Evolutionary conservation across 1,139 yeast genomes (phyloP), one percentile per base, ranked within the genome.

Genomic region (Candida labiduridarum): DNA sequence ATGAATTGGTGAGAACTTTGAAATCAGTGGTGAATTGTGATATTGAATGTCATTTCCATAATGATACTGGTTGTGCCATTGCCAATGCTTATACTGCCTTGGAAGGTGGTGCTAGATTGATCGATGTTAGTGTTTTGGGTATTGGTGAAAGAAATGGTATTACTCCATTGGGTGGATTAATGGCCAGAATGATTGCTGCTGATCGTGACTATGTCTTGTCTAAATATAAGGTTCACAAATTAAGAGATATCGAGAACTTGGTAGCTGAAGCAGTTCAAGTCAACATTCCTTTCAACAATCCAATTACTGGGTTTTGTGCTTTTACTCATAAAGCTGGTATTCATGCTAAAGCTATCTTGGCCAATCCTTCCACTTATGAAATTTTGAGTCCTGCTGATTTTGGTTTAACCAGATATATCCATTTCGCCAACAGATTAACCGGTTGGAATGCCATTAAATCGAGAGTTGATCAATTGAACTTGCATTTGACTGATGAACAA

Each of bases 401-500:
- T 68, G 98, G 98, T 70, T 83, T 92, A 72, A 86, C 96, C 48
- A 84, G 98, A 69, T 92, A 92, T 69, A 92, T 94, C 65, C 98
- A 94, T 74, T 94, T 94, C 69, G 98, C 98, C 61, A 92, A 92
- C 80, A 87, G 98, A 67, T 81, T 94, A 65, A 94, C 99, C 35
- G 99, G 99, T 50, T 94, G 99, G 99, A 94, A 94, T 71, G 98
- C 98, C 46, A 94, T 94, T 80, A 94, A 94, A 79, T 86, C 96
- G 51, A 86, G 99, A 78, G 99, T 94, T 50, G 99, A 94, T 70
- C 98, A 94, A 75, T 84, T 94, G 78, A 91, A 94, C 74, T 82
- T 94, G 73, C 76, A 87, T 63, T 80, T 94, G 68, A 85, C 94
- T 50, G 99, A 94, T 67, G 94, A 85, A 61, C 98, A 94, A 78